Base-by-base conservation (phyloP, 768 basidiomycete species). In the Hygrocybe coccinea region DNA sequence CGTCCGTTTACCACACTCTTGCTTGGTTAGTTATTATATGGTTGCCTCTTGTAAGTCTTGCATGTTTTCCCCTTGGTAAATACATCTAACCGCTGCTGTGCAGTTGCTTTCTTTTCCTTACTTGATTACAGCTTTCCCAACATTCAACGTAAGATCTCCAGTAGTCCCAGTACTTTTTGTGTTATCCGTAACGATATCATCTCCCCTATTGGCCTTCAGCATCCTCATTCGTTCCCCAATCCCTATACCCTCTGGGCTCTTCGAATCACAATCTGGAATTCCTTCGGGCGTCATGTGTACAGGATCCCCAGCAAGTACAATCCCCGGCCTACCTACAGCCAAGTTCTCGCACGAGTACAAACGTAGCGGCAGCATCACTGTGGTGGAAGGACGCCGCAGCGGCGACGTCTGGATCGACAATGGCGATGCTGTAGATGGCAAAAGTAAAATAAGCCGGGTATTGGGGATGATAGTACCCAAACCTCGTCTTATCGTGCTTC, bases 351-450 rank as follows among this genome's bases (percentile, higher is more conserved):
- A 78, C 60, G 79, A 82, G 51, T 83, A 81, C 67, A 87, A 85
- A 66, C 80, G 80, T 53, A 85, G 83, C 66, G 76, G 77, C 45
- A 85, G 81, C 58, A 77, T 81, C 48, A 87, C 84, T 17, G 80
- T 87, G 38, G 81, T 88, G 19, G 85, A 88, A 67, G 82, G 80
- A 25, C 79, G 84, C 33, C 82, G 84, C 46, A 86, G 85, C 60
- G 84, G 85, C 22, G 87, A 89, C 61, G 81, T 89, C 25, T 88
- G 87, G 87, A 68, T 89, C 59, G 66, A 79, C 11, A 85, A 84
- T 52, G 85, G 86, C n/a, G 81, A 88, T 57, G 87, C 86, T 6
- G 72, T 85, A 19, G 83, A 85, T 48, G 84, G 84, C 1, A 86
- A 83, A 67, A 71, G 72, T 53, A 85, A 82, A 61, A 59, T 86